Evolutionary conservation across 2,329 filamentous ascomycete genomes (phyloP).

Genomic region (Ophiosphaerella korrae): DNA sequence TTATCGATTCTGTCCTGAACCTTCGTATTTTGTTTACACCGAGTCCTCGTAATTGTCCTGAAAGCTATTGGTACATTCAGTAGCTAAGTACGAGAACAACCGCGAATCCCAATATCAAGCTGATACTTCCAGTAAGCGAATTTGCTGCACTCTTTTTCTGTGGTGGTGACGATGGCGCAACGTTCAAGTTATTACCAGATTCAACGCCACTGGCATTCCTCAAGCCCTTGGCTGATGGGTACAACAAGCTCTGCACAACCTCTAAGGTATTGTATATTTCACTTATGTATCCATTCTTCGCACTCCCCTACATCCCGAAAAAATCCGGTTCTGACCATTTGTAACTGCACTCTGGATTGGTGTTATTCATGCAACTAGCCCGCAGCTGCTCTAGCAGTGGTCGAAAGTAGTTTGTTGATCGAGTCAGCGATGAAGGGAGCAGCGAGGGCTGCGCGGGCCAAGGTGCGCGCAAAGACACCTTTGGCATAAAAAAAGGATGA

Average conservation of each 20-base stretch:
- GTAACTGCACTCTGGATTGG: constrained; percentile 15
- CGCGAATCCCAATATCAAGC: constrained; percentile 10
- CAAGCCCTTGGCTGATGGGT: constrained; percentile 14
- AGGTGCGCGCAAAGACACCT: constrained; percentile 27
- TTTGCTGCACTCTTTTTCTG: constrained; percentile 13
- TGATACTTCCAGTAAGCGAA: constrained; percentile 11
- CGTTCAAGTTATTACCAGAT: constrained; percentile 3
- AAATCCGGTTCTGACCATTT: constrained; percentile 11
- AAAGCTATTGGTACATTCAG: background rate
- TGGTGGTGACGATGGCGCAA: constrained; percentile 5
- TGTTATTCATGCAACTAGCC: constrained; percentile 13
- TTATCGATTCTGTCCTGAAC: too few species aligned
- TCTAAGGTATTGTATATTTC: constrained; percentile 27
- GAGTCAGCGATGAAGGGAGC: constrained; percentile 23
- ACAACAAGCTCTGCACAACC: constrained; percentile 31
- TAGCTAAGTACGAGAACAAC: constrained; percentile 13
- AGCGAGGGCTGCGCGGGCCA: constrained; percentile 26
- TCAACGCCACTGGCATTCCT: background rate
- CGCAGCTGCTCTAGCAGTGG: constrained; percentile 29
- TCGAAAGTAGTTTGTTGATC: constrained; percentile 18
- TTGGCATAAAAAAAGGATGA: constrained; percentile 48
- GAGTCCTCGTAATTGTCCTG: too few species aligned
- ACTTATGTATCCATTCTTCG: constrained; percentile 19
- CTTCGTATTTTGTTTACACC: too few species aligned
- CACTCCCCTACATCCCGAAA: constrained; percentile 4